Evolutionary conservation across 331 rosid species (phyloP).

Genomic region (Quercus lobata): DNA sequence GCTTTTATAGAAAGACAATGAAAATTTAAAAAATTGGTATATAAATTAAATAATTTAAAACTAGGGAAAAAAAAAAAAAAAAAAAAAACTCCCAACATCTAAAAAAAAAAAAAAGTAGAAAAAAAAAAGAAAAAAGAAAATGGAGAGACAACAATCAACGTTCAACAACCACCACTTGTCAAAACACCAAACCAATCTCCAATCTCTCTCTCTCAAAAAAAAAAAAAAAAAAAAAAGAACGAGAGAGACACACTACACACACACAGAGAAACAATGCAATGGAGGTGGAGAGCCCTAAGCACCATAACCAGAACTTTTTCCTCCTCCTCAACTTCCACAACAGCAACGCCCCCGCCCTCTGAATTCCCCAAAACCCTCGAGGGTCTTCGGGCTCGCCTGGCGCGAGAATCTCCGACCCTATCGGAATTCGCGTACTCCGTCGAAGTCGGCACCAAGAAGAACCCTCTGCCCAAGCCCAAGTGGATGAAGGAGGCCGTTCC

Average conservation of each 20-base stretch:
- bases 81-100: too few relatives aligned
- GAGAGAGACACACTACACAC: neutral
- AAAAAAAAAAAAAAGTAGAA: too few relatives aligned
- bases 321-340: slow-evolving; percentile 38
- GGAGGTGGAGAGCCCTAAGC: slow-evolving; percentile 28
- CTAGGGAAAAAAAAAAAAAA: too few relatives aligned
- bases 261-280: slow-evolving; percentile 22
- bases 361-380: slow-evolving; percentile 67
- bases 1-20: accelerated
- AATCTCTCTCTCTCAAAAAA: too few relatives aligned
- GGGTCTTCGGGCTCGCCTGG: slow-evolving; percentile 73
- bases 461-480: slow-evolving; percentile 89
- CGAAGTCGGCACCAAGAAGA: slow-evolving; percentile 98
- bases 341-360: slow-evolving; percentile 11
- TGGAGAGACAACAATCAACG: too few relatives aligned
- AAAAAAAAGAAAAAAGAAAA: too few relatives aligned
- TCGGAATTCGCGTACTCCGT: slow-evolving; percentile 76
- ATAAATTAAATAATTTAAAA: too few relatives aligned
- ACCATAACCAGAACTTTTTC: slow-evolving; percentile 22
- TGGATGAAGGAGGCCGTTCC: slow-evolving; percentile 99
- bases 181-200: too few relatives aligned
- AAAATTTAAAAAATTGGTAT: too few relatives aligned
- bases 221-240: too few relatives aligned
- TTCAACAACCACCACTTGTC: too few relatives aligned
- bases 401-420: slow-evolving; percentile 59